Conservation (phyloP, 805 yeast species). For the Hanseniaspora valbyensis region DNA sequence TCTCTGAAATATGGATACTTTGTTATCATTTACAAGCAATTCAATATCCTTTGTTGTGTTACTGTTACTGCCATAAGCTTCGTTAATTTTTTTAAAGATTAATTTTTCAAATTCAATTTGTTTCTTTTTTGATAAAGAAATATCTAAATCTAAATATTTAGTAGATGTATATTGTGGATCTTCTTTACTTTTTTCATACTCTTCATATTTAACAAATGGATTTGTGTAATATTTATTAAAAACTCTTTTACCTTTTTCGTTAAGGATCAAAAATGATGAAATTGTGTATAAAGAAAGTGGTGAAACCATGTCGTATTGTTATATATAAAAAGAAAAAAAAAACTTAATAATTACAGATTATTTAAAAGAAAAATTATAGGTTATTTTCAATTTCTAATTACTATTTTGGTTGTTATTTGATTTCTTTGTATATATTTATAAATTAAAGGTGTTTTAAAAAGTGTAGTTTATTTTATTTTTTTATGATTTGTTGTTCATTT, state of each 20-base stretch:
- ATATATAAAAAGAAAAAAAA: too few species aligned
- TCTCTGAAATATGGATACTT: conserved; percentile 78
- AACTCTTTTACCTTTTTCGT: conserved; percentile 66
- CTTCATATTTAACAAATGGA: conserved; percentile 36
- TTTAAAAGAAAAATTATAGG: too few species aligned
- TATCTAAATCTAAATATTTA: conserved; percentile 21
- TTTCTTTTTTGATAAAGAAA: conserved; percentile 39
- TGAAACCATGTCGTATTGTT: not conserved
- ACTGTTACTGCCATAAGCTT: conserved; percentile 24
- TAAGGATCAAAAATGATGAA: conserved; percentile 69
- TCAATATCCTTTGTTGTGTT: conserved; percentile 48
- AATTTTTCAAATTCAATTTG: conserved; percentile 69
- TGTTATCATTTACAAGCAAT: conserved; percentile 65
- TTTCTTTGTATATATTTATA: not conserved
- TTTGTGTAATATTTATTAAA: conserved; percentile 75
- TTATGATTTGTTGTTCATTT: not conserved
- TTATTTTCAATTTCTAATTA: too few species aligned
- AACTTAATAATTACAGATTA: too few species aligned
- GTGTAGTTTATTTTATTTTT: not conserved
- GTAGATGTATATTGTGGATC: conserved; percentile 22
- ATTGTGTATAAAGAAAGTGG: conserved; percentile 64
- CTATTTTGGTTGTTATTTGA: not conserved
- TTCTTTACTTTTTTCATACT: conserved; percentile 17
- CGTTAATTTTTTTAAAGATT: conserved; percentile 64
- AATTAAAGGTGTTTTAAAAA: not conserved